phyloP scores from a whole-genome alignment of 1,284 basidiomycete species.

The Ceratobasidium sp. region DNA sequence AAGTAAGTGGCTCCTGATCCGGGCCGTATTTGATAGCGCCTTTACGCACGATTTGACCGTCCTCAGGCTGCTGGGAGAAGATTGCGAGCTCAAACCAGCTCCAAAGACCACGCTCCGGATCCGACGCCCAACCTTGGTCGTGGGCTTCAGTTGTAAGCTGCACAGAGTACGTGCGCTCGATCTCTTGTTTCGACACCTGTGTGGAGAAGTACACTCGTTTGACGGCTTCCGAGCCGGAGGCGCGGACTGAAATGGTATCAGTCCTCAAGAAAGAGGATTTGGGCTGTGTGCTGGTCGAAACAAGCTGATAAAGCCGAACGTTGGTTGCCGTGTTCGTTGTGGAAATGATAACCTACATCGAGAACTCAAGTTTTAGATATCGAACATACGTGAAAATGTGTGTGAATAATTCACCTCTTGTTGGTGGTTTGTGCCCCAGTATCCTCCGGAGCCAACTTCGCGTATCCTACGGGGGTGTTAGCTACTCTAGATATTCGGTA shows the following conservation, averaged over 20 bases:
- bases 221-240: neutral
- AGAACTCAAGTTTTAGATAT: neutral
- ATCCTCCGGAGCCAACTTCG: neutral
- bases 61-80: neutral
- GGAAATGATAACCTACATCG: neutral
- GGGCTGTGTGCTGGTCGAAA: neutral
- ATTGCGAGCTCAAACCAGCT: conserved; percentile 47
- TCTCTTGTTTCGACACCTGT: neutral
- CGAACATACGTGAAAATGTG: neutral
- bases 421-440: neutral
- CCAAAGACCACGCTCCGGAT: conserved; percentile 39
- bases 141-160: conserved; percentile 38
- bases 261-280: neutral
- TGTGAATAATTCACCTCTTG: neutral
- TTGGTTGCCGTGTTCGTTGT: neutral
- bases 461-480: neutral
- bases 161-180: conserved; percentile 7
- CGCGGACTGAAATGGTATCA: neutral
- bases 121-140: conserved; percentile 44
- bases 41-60: neutral
- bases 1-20: conserved; percentile 1
- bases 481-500: neutral
- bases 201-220: neutral
- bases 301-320: neutral
- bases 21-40: neutral